Evolutionary conservation across 2,329 filamentous ascomycete genomes (phyloP), one percentile per base, ranked within the genome.

Genomic region (Beauveria asiatica): DNA sequence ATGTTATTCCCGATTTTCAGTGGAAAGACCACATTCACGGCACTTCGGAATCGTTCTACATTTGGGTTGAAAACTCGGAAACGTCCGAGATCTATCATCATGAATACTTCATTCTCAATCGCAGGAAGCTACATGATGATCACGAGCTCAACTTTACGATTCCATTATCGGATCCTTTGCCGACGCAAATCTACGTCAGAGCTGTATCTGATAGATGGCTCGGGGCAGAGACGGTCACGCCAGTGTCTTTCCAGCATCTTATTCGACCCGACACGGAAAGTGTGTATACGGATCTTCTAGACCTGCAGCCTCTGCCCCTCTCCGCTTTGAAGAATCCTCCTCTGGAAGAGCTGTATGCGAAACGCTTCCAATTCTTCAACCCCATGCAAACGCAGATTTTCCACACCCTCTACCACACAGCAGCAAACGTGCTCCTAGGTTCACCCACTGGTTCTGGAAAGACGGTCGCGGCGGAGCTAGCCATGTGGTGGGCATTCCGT

Each of bases 331-430:
- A 96, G 70, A 96, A 97, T 64, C 86, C 90, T 0, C 79, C 86
- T 0, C 75, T 99, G 0, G 93, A 99, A 71, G 90, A 94, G 62
- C 83, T 99, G 1, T 99, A 99, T 68, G 86, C 82, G 0, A 80
- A 93, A 70, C 84, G 92, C 37, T 99, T 99, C 73, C 88, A 94
- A 65, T 99, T 88, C 74, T 99, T 99, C 80, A 99, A 99, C 70
- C 94, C 94, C 0, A 97, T 99, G 95, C 94, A 99, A 73, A 97
- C 94, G 0, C 94, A 99, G 69, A 91, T 99, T 56, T 99, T 99
- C 75, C 94, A 99, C 69, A 93, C 91, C 16, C 82, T 99, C 39
- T 99, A 99, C 66, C 88, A 97, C 70, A 97, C 94, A 0, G 75
- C 89, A 8, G 88, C 90, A 50, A 99, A 99, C 69, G 92, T 99